Evolutionary conservation across 73 alveolate genomes (phyloP).

Genomic region (Paramecium sonneborni): DNA sequence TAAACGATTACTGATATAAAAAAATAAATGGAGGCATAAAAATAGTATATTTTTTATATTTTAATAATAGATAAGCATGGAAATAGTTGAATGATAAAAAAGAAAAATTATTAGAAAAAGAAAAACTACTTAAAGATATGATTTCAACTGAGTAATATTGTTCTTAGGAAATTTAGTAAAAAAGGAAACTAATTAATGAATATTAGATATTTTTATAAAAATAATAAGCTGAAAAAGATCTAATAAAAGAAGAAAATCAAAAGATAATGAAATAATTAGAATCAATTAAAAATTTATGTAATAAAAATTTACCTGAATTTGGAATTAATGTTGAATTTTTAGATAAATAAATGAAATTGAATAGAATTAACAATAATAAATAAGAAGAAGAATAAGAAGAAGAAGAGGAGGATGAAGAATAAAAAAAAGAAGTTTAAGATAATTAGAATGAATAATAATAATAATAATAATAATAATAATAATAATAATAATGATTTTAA

Average conservation of each 20-base stretch:
- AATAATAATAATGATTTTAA: background rate
- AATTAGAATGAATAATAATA: background rate
- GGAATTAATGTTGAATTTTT: background rate
- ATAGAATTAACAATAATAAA: background rate
- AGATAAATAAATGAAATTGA: background rate
- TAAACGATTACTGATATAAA: background rate
- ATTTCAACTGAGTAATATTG: background rate
- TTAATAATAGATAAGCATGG: slow-evolving; percentile 12
- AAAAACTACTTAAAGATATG: background rate
- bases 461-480: background rate
- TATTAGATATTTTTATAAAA: background rate
- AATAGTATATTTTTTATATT: background rate
- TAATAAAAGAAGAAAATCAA: background rate
- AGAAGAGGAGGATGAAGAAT: background rate
- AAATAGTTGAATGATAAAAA: background rate
- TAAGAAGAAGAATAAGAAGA: slow-evolving; percentile 11
- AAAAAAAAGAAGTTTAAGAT: background rate
- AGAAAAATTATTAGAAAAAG: background rate
- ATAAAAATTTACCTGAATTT: background rate
- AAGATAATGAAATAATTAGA: background rate
- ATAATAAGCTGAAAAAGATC: background rate
- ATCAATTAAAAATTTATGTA: background rate
- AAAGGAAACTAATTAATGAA: background rate
- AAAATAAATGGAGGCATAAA: background rate
- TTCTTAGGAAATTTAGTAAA: background rate